Percentiles rank a stretch among this genome's conserved stretches.
Conservation (phyloP, 371 early-diverging fungal species). For the Sporodiniella umbellata region DNA sequence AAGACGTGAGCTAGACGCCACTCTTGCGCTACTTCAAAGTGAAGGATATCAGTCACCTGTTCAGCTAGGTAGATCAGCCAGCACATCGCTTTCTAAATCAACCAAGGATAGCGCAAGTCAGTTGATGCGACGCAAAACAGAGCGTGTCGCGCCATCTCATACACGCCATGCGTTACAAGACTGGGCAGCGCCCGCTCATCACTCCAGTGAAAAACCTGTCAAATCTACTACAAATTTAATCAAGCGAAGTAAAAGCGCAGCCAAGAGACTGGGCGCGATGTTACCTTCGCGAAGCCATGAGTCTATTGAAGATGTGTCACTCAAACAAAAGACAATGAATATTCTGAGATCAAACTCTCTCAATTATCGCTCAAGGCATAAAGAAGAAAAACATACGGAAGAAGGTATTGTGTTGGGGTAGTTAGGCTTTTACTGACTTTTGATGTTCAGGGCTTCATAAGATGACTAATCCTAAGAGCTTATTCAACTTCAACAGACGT, state of each 20-base stretch:
- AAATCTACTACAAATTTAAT: constrained; percentile 6
- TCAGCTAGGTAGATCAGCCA: constrained; percentile 21
- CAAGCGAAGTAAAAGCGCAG: constrained; percentile 22
- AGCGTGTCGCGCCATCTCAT: constrained; percentile 21
- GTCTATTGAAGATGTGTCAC: constrained; percentile 3
- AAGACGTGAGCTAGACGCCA: constrained; percentile 37
- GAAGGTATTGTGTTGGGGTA: no score
- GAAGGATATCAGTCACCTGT: constrained; percentile 17
- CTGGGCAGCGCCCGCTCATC: constrained; percentile 14
- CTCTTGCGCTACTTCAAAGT: constrained; percentile 4
- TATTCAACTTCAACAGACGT: constrained; percentile 37
- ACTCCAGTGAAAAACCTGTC: neutral
- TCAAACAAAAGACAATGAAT: constrained; percentile 18
- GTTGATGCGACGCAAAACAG: constrained; percentile 17
- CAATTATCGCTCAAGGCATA: constrained; percentile 1
- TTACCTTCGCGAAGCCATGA: constrained; percentile 4
- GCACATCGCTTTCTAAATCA: constrained; percentile 17
- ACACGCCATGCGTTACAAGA: constrained; percentile 6
- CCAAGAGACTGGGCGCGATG: constrained; percentile 14
- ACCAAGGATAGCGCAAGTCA: neutral
- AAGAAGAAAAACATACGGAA: neutral
- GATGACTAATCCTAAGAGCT: constrained; percentile 32
- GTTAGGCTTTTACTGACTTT: no score
- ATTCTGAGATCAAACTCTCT: constrained; percentile 15
- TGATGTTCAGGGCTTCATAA: constrained; percentile 1